These are phyloP conservation scores for Eucalyptus urophylla DNA, from an alignment of 345 rosid species.

Conservation along the genomic window DNA sequence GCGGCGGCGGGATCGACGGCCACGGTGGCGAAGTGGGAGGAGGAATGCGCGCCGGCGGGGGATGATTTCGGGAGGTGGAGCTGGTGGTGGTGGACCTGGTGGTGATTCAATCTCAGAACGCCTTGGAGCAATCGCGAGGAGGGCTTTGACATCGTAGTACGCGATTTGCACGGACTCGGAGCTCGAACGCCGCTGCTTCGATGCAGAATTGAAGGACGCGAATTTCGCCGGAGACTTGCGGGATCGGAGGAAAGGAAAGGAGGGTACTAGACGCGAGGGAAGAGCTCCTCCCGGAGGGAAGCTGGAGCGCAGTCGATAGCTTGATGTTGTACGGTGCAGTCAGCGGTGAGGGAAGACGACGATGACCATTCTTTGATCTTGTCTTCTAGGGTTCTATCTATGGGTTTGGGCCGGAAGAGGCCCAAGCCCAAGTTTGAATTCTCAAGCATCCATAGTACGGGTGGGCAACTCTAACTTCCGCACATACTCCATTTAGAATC, in stretches of 20 bases:
- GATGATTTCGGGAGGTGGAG: neutral
- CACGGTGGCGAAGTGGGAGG: neutral
- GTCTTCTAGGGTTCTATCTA: neutral
- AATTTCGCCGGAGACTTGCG: neutral
- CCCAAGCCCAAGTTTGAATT: neutral
- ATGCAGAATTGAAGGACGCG: neutral
- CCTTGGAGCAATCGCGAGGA: neutral
- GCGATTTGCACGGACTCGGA: neutral
- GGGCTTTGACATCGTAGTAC: neutral
- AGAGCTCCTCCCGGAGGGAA: neutral
- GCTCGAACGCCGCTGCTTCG: neutral
- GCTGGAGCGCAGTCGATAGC: neutral
- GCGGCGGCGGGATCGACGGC: neutral
- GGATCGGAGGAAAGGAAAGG: neutral
- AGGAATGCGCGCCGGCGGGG: neutral
- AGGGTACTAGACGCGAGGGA: neutral
- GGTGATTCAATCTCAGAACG: neutral
- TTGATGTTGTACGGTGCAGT: neutral
- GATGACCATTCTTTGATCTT: neutral
- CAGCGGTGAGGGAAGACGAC: neutral
- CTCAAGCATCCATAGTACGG: neutral
- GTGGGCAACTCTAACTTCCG: too few species aligned
- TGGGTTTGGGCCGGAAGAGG: neutral
- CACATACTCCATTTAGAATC: fast-evolving
- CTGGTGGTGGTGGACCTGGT: neutral